Evolutionary conservation across 176 grass and related monocot genomes (phyloP), one percentile per base, ranked within the genome.

Genomic region (Poa annua): DNA sequence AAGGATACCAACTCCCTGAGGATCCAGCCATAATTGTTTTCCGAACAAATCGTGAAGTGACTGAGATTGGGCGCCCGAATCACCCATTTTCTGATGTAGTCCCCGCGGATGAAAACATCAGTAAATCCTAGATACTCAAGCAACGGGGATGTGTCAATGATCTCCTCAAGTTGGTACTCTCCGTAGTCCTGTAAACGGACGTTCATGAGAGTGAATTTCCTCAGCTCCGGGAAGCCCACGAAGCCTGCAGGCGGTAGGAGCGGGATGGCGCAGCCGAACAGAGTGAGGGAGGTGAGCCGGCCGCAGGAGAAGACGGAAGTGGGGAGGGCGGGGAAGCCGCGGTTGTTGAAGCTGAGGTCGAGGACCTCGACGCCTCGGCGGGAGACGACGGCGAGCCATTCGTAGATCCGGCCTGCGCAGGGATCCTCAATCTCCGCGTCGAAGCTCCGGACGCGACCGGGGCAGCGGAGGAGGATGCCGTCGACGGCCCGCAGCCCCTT

Each of bases 121-220:
- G 1, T 33, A 4, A 84, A 62, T 7, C 68, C 24, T 35, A 85
- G 74, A 38, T 9, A 3, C 22, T 85, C 74, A 3, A 85, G 74
- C 51, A 78, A 78, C 3, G 83, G 83, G 36, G 74, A 85, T 19
- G 63, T 48, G 17, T 34, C 63, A 5, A 85, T 59, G 34, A 85
- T 85, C 50, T 77, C 74, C 50, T 85, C 83, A 12, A 85, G 74
- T 16, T 70, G 63, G 50, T 78, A 78, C 74, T 85, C 83, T 24
- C 74, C 83, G 1, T 77, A 34, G 63, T 57, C 62, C 8, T 55
- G 24, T 29, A 85, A 70, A 8, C 21, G 19, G 17, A 78, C 74
- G 52, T 24, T 56, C 7, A 0, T 11, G 14, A 85, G 74, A 6
- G 0, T 70, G 12, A 85, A 38, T 25, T 35, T 51, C 20, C 10